Evolutionary conservation across 345 rosid genomes (phyloP).

Genomic region (Adansonia digitata): DNA sequence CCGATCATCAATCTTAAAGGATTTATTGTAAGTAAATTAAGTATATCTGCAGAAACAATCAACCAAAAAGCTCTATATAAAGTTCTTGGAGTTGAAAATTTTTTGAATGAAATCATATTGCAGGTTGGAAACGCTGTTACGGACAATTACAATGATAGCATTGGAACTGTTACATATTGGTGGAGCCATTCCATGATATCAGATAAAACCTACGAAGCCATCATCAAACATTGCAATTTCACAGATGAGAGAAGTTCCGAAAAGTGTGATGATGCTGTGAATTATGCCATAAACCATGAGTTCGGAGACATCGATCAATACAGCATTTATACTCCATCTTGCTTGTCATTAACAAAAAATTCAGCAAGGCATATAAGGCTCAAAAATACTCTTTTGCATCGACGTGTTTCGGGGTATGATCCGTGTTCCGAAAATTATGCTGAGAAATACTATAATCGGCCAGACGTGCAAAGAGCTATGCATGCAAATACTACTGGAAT

Average conservation of each 20-base stretch:
- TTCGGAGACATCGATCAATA: slow-evolving; percentile 80
- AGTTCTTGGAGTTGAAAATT: background rate
- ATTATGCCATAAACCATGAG: slow-evolving; percentile 62
- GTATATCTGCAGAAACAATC: background rate
- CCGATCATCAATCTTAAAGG: slow-evolving; percentile 82
- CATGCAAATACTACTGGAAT: slow-evolving; percentile 75
- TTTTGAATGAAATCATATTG: background rate
- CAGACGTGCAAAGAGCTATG: slow-evolving; percentile 74
- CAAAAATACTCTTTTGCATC: slow-evolving; percentile 48
- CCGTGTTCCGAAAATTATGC: slow-evolving; percentile 85
- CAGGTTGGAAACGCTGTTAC: slow-evolving; percentile 91
- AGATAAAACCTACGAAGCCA: slow-evolving; percentile 58
- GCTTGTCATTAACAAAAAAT: slow-evolving; percentile 30
- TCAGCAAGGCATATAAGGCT: slow-evolving; percentile 30
- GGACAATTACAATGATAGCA: slow-evolving; percentile 64
- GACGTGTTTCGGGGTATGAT: slow-evolving; percentile 71
- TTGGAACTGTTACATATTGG: slow-evolving; percentile 84
- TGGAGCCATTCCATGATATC: slow-evolving; percentile 92
- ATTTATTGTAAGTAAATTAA: slow-evolving; percentile 52
- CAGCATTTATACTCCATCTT: slow-evolving; percentile 83
- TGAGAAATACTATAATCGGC: slow-evolving; percentile 71
- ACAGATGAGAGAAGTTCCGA: slow-evolving; percentile 33
- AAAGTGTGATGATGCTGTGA: slow-evolving; percentile 54
- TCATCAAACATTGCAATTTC: slow-evolving; percentile 64
- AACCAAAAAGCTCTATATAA: background rate